Conservation (phyloP, 768 basidiomycete species). For the Agrocybe praecox region DNA sequence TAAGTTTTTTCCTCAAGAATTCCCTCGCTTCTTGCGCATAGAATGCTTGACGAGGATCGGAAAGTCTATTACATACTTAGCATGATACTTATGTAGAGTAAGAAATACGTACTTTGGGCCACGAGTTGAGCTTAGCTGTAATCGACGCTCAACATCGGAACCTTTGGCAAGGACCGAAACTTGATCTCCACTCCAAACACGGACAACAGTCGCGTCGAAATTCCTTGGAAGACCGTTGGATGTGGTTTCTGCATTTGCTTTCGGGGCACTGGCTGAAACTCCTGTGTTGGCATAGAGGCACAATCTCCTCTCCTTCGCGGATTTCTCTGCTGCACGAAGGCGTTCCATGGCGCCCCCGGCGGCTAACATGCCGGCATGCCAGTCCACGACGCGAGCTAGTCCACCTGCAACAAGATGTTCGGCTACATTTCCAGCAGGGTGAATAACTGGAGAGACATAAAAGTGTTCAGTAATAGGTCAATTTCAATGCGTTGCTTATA, state of each 20-base stretch:
- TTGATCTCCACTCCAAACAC: conserved; percentile 93
- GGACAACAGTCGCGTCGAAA: conserved; percentile 83
- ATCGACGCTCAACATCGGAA: conserved; percentile 70
- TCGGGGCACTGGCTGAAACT: conserved; percentile 40
- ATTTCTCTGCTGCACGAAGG: conserved; percentile 81
- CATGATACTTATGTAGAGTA: neutral
- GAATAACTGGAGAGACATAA: conserved; percentile 54
- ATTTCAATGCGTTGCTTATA: neutral
- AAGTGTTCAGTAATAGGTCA: neutral
- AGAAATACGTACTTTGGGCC: conserved; percentile 67
- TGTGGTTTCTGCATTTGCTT: conserved; percentile 44
- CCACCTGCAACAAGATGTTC: conserved; percentile 85
- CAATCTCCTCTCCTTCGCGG: conserved; percentile 73
- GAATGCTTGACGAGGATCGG: conserved; percentile 83
- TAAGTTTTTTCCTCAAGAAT: conserved; percentile 88
- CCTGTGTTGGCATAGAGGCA: conserved; percentile 66
- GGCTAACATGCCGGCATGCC: conserved; percentile 96
- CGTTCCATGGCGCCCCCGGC: conserved; percentile 84
- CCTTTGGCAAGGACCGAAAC: conserved; percentile 80
- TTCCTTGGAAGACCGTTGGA: conserved; percentile 45
- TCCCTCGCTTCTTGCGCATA: conserved; percentile 94
- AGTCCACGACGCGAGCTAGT: conserved; percentile 90
- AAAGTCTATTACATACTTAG: conserved; percentile 48
- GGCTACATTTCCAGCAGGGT: conserved; percentile 94
- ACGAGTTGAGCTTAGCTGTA: conserved; percentile 88